Evolutionary conservation across 2,329 filamentous ascomycete species (phyloP).

Genomic region (Epichloe hybrida): DNA sequence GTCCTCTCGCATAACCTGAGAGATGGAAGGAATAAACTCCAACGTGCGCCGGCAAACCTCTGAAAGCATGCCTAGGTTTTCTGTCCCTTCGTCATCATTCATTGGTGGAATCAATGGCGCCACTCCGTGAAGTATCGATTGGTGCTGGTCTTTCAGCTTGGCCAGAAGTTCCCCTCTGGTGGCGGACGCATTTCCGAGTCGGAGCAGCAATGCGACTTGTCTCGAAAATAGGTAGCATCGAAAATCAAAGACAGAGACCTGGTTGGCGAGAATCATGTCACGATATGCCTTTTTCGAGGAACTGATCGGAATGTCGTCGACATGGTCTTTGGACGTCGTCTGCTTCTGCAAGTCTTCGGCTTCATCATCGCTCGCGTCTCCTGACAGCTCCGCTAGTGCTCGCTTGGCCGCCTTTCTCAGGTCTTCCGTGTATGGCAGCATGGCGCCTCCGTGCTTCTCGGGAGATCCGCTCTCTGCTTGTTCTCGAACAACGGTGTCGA

Average conservation of each 20-base stretch:
- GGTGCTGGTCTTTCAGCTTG: constrained; percentile 49
- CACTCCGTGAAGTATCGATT: constrained; percentile 42
- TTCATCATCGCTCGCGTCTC: constrained; percentile 21
- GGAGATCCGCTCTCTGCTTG: constrained; percentile 46
- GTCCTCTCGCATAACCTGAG: constrained; percentile 68
- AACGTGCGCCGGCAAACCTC: constrained; percentile 75
- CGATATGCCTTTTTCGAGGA: constrained; percentile 68
- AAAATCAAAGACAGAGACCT: constrained; percentile 94
- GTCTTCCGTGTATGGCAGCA: constrained; percentile 62
- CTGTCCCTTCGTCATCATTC: constrained; percentile 44
- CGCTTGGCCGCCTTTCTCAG: constrained; percentile 46
- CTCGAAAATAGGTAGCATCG: constrained; percentile 85
- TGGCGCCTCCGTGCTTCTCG: constrained; percentile 55
- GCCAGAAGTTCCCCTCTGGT: constrained; percentile 48
- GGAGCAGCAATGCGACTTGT: constrained; percentile 68
- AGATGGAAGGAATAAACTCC: constrained; percentile 70
- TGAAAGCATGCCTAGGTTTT: constrained; percentile 68
- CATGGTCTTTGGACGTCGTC: constrained; percentile 23
- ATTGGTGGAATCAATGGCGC: constrained; percentile 36
- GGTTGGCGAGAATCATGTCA: constrained; percentile 82
- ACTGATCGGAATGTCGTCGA: constrained; percentile 47
- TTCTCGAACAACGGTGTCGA: constrained; percentile 72
- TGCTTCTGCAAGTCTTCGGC: constrained; percentile 37
- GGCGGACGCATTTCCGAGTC: constrained; percentile 63
- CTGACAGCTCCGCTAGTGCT: constrained; percentile 28